Base-by-base conservation (phyloP, 306 rosid species). In the Rosa lucieae region DNA sequence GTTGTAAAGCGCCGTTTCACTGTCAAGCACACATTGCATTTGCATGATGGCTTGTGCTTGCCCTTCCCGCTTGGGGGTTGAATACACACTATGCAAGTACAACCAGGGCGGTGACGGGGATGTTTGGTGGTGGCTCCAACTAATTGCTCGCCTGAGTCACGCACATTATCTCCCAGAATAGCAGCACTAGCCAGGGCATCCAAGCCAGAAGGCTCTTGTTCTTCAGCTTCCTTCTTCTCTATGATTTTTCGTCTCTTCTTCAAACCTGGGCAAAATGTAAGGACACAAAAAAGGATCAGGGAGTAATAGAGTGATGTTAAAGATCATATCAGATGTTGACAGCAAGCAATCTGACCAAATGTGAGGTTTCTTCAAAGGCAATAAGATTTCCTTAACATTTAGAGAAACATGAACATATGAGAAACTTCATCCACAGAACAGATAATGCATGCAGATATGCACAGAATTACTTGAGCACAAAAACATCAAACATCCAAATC, bases 31-130 rank as follows among this genome's bases (percentile, higher is more conserved):
- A 93, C 99, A 0, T 95, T 91, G 90, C 99, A 93, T 61, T 94
- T 89, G 78, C 99, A 96, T 8, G 94, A 85, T 15, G 96, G 85
- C 82, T 88, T 88, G 82, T 93, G 99, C 86, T 86, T 93, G 20
- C 98, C 98, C 85, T 93, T 96, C 67, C 99, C 99, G 21, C 99
- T 96, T 6, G 99, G 98, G 7, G 98, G 98, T 83, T 96, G 99
- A 76, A 89, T 93, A 85, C 99, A 96, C 73, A 91, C 98, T 5
- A 96, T 96, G 81, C 99, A 96, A 69, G 91, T 85, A 89, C 99
- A 96, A 46, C 99, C 99, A 0, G 94, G 91, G 20, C 98, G 97
- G 80, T 91, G 99, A 66, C 97, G 82, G 3, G 99, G 98, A 84
- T 91, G 99, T 85, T 80, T 91, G 73, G 99, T 96, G 74, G 98